phyloP scores from a whole-genome alignment of 2,329 filamentous ascomycete genomes.

The Monilinia fructigena region DNA sequence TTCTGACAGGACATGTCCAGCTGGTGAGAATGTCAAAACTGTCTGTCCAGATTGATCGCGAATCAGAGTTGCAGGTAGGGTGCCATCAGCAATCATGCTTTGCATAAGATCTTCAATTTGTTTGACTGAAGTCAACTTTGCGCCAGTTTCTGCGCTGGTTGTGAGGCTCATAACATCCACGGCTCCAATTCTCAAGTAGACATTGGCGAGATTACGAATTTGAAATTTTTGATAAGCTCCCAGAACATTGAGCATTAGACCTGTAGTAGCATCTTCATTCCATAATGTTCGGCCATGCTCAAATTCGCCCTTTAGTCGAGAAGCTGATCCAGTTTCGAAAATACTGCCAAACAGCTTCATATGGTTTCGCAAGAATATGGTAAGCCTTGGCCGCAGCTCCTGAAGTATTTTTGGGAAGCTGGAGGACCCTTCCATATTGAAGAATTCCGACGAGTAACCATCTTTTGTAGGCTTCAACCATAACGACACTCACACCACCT shows the following conservation, averaged over 20 bases:
- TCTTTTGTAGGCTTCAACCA: constrained; percentile 89
- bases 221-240: constrained; percentile 73
- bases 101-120: constrained; percentile 50
- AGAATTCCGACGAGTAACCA: constrained; percentile 80
- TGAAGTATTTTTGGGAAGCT: constrained; percentile 57
- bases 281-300: constrained; percentile 60
- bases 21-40: constrained; percentile 53
- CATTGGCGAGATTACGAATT: constrained; percentile 68
- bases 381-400: constrained; percentile 55
- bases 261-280: constrained; percentile 69
- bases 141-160: constrained; percentile 54
- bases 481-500: constrained; percentile 67
- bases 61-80: constrained; percentile 54
- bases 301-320: constrained; percentile 62
- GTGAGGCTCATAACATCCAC: constrained; percentile 53
- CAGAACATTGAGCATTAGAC: constrained; percentile 68
- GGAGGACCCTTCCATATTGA: constrained; percentile 58
- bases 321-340: constrained; percentile 61
- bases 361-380: constrained; percentile 62
- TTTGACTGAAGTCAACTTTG: constrained; percentile 43
- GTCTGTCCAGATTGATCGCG: constrained; percentile 40
- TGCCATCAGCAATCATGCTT: constrained; percentile 55
- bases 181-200: constrained; percentile 63
- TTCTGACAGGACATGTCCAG: constrained; percentile 49
- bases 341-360: constrained; percentile 65